Conservation (phyloP, 75 land plant species). For the Pinus tabuliformis region DNA sequence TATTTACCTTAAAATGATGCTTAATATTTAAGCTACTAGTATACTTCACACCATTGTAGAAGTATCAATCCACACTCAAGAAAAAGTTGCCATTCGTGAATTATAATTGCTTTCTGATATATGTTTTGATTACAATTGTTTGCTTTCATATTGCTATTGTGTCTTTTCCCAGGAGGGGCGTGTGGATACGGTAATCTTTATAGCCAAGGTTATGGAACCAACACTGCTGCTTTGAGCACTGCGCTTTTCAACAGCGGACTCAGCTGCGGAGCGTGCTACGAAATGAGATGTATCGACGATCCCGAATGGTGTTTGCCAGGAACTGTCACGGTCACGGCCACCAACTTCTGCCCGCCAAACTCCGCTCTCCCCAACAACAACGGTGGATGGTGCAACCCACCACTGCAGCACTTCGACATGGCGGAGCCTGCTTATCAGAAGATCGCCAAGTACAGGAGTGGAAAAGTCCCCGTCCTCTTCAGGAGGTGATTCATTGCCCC, state of each 20-base stretch:
- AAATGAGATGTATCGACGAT: not conserved
- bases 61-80: no score
- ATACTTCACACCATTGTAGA: no score
- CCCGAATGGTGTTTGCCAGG: conserved; percentile 4
- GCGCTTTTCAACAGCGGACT: conserved; percentile 6
- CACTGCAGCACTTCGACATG: conserved; percentile 6
- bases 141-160: no score
- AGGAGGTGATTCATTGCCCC: not conserved
- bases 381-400: conserved; percentile 18
- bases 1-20: no score
- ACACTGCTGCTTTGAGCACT: conserved; percentile 11
- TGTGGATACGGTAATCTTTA: conserved; percentile 20
- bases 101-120: no score
- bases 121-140: no score
- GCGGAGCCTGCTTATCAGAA: conserved; percentile 1
- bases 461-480: conserved; percentile 8
- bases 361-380: not conserved
- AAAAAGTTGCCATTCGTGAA: no score
- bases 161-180: not conserved
- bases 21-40: no score
- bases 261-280: conserved; percentile 7
- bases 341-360: conserved; percentile 16
- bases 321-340: conserved; percentile 10
- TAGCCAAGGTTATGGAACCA: conserved; percentile 16
- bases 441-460: conserved; percentile 5